A percentile compares a stretch with the other conserved stretches of the same genome.
These are phyloP conservation scores for Bocquillonia castaneifolia DNA, from an alignment of 441 rosid genomes.

Conservation along the genomic window DNA sequence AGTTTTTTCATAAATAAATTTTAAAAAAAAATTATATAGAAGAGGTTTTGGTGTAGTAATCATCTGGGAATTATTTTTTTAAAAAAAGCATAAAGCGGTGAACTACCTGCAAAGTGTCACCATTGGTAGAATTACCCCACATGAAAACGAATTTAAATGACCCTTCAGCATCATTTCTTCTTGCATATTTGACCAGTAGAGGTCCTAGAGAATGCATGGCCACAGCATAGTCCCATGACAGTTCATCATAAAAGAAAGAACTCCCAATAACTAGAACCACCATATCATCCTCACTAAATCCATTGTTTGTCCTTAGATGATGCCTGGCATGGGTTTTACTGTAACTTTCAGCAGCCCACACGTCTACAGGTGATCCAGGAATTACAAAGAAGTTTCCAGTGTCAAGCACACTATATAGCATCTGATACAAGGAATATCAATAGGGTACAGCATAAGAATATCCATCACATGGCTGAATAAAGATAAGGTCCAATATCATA, in stretches of 20 bases:
- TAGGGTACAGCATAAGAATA: conserved; percentile 32
- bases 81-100: conserved; percentile 10
- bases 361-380: conserved; percentile 88
- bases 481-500: conserved; percentile 3
- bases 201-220: conserved; percentile 79
- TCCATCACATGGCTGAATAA: conserved; percentile 14
- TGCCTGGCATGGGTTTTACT: conserved; percentile 51
- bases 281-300: conserved; percentile 59
- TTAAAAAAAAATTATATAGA: too few species aligned
- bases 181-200: conserved; percentile 67
- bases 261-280: conserved; percentile 82
- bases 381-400: conserved; percentile 94
- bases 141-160: conserved; percentile 75
- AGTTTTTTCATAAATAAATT: too few species aligned
- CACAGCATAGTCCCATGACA: conserved; percentile 83
- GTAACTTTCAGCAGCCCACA: conserved; percentile 88
- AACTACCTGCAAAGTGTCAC: conserved; percentile 76
- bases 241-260: conserved; percentile 70
- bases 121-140: conserved; percentile 77
- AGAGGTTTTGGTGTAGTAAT: too few species aligned
- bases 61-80: too few species aligned
- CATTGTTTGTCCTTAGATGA: conserved; percentile 56
- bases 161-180: conserved; percentile 51
- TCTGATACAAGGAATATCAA: conserved; percentile 52
- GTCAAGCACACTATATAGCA: conserved; percentile 89